These are phyloP conservation scores for Eucalyptus viminalis DNA, from an alignment of 345 rosid species.

Conservation along the genomic window DNA sequence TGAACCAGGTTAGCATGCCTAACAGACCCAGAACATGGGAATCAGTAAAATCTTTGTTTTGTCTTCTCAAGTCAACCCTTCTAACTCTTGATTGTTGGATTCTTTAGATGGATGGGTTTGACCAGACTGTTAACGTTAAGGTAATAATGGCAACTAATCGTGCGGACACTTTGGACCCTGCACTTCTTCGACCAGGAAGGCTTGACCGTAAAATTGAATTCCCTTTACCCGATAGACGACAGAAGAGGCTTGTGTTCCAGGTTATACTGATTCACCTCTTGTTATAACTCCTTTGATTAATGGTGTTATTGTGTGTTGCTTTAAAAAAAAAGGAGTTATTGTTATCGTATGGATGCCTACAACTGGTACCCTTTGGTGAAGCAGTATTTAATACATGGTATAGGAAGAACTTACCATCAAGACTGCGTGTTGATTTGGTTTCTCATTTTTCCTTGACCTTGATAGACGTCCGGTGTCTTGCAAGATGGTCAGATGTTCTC, in stretches of 20 bases:
- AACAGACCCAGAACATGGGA: background rate
- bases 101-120: conserved; percentile 84
- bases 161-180: conserved; percentile 97
- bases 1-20: conserved; percentile 52
- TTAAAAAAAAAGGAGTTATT: background rate
- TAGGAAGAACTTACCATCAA: background rate
- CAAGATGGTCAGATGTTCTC: background rate
- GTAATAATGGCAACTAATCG: conserved; percentile 98
- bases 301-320: background rate
- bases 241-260: conserved; percentile 99
- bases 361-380: background rate
- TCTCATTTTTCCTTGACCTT: background rate
- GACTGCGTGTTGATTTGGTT: background rate
- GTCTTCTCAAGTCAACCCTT: background rate
- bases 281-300: background rate
- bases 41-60: background rate
- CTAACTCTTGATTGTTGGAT: background rate
- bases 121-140: conserved; percentile 94
- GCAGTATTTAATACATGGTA: background rate
- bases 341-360: background rate
- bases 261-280: conserved; percentile 7
- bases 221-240: conserved; percentile 94
- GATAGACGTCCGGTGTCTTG: background rate
- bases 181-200: conserved; percentile 96
- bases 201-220: conserved; percentile 93